Evolutionary conservation across 2,329 filamentous ascomycete species (phyloP), one percentile per base, ranked within the genome.

Genomic region (Talaromyces sp.): DNA sequence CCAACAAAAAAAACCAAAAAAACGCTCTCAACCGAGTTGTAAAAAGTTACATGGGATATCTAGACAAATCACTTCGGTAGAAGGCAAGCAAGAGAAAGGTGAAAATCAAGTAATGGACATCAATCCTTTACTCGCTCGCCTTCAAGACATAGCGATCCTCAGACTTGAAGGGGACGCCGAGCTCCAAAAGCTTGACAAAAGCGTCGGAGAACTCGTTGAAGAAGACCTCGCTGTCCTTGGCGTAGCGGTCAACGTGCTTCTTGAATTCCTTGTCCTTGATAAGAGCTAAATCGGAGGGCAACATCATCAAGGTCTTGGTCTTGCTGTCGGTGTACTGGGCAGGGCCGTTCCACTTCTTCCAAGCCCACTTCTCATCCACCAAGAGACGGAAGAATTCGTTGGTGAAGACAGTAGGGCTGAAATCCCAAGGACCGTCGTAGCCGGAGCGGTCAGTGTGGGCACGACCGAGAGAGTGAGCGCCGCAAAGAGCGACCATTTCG

Each of bases 351-450:
- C 92, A 96, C 84, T 93, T 93, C 80, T 86, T 88, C 83, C 86
- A 91, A 74, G 86, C 82, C 95, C 93, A 98, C 84, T 96, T 96
- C 87, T 96, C 92, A 66, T 92, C 85, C 37, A 96, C 73, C 55
- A 99, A 84, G 16, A 98, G 86, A 69, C 87, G 89, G 86, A 86
- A 99, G 84, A 90, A 99, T 77, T 97, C 93, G 81, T 98, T 99
- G 72, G 91, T 96, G 73, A 99, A 77, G 63, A 95, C 87, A 50
- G 91, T 96, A 33, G 92, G 92, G 62, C 89, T 92, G 83, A 95
- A 95, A 68, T 91, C 92, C 92, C 92, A 96, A 61, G 92, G 92
- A 1, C 95, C 95, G 1, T 89, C 85, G 78, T 86, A 98, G 66
- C 93, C 93, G 67, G 88, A 92, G 75, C 93, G 91, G 79, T 95